A percentile compares a stretch with the other conserved stretches of the same genome.
phyloP scores from a whole-genome alignment of 2,329 filamentous ascomycete genomes.

The Tolypocladium paradoxum region DNA sequence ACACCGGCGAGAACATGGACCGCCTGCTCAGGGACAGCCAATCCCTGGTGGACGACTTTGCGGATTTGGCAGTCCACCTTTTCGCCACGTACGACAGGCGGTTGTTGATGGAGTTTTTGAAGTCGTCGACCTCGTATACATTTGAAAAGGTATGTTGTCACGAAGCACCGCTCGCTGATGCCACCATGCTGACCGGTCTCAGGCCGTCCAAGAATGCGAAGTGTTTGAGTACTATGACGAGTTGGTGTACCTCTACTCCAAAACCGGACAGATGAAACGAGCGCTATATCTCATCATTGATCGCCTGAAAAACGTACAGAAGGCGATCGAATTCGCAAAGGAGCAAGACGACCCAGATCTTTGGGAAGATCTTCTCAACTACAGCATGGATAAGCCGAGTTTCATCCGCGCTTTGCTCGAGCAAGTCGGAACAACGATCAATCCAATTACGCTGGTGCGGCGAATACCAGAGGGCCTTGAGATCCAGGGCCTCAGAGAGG shows the following conservation, averaged over 20 bases:
- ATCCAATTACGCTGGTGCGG: constrained; percentile 81
- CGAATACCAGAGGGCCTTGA: constrained; percentile 89
- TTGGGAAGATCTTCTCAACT: constrained; percentile 89
- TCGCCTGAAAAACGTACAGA: constrained; percentile 79
- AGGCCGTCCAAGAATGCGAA: constrained; percentile 71
- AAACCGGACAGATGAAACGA: constrained; percentile 86
- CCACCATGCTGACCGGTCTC: constrained; percentile 9
- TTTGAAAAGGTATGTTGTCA: constrained; percentile 55
- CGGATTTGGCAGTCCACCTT: constrained; percentile 74
- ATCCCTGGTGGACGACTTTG: constrained; percentile 72
- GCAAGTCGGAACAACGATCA: constrained; percentile 86
- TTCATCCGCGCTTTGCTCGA: constrained; percentile 90
- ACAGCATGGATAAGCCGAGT: constrained; percentile 93
- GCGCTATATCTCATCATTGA: constrained; percentile 91
- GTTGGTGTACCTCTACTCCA: constrained; percentile 90
- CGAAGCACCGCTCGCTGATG: no score
- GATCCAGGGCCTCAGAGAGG: constrained; percentile 81
- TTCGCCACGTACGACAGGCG: constrained; percentile 76
- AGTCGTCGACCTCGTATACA: constrained; percentile 75
- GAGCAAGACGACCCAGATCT: constrained; percentile 84
- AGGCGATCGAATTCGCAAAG: constrained; percentile 90
- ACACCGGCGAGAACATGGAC: constrained; percentile 42
- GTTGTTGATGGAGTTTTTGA: constrained; percentile 78
- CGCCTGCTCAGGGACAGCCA: constrained; percentile 47
- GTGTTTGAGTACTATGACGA: constrained; percentile 73